Percentiles rank a stretch among this genome's conserved stretches.
Conservation (phyloP, 179 eudicot genomes). For the Spergularia azorica region DNA sequence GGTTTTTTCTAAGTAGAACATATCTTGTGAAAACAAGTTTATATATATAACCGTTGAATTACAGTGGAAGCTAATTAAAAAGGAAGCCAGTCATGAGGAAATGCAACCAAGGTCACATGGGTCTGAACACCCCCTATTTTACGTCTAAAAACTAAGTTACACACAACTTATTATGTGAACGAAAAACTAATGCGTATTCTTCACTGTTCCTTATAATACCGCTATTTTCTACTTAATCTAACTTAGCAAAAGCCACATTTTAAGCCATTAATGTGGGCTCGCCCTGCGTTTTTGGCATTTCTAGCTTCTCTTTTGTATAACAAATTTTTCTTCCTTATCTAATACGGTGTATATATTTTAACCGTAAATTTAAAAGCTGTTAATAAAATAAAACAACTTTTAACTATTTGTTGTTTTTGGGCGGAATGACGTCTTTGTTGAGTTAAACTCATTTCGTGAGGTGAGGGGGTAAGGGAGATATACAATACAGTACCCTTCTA, state of each 20-base stretch:
- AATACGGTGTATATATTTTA: too few relatives aligned
- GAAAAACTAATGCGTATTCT: constrained; percentile 29
- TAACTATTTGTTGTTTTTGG: too few relatives aligned
- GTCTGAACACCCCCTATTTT: constrained; percentile 25
- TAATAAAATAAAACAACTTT: too few relatives aligned
- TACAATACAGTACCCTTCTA: too few relatives aligned
- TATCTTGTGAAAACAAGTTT: constrained; percentile 20
- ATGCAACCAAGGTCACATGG: constrained; percentile 60
- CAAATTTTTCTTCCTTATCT: neutral
- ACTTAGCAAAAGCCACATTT: constrained; percentile 53
- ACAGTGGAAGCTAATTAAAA: constrained; percentile 14
- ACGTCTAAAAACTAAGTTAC: constrained; percentile 19
- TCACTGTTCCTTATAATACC: constrained; percentile 28
- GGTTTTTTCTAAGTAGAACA: neutral
- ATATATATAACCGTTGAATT: constrained; percentile 26
- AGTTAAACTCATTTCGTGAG: too few relatives aligned
- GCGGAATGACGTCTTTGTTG: too few relatives aligned
- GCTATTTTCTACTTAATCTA: constrained; percentile 25
- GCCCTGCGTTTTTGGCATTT: constrained; percentile 39
- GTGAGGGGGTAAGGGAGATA: too few relatives aligned
- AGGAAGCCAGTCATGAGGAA: constrained; percentile 33
- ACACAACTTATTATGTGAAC: neutral
- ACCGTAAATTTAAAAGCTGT: too few relatives aligned
- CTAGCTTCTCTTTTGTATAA: neutral
- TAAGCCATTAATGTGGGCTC: constrained; percentile 51